Evolutionary conservation across 2,329 filamentous ascomycete genomes (phyloP), one percentile per base, ranked within the genome.

Genomic region (Furcasterigmium sp.): DNA sequence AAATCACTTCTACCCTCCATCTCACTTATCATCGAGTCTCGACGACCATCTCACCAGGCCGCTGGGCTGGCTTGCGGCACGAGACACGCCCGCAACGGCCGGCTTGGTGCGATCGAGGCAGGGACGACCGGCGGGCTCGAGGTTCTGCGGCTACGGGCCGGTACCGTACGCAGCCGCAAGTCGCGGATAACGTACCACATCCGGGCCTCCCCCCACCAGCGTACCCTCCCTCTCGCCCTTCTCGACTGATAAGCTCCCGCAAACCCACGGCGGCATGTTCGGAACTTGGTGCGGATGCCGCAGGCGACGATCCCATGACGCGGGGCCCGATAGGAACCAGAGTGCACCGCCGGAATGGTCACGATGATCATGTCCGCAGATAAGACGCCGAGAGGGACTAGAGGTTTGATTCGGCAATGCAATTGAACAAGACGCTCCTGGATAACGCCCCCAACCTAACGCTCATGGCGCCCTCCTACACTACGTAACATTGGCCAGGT

Each of bases 131-230:
- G 32, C 15, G 32, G 11, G 32, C 32, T 35, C n/a, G 32, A n/a
- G 32, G 17, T 17, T 10, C n/a, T 5, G 10, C 15, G 32, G 32
- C 32, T 39, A 25, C 37, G 37, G 37, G 20, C 37, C 37, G 37
- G 37, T 39, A 39, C 37, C 37, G 20, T 21, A 26, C 25, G 26
- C 37, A 29, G 14, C 25, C 37, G 37, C 37, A 18, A 39, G 25
- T 25, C 11, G 37, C 37, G 37, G 37, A 7, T 39, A 39, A 39
- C 37, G 37, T 29, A 39, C 37, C 37, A n/a, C 9, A 17, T 19
- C 23, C 9, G 8, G 5, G 18, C 8, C n/a, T 18, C 32, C 32
- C n/a, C 15, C n/a, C n/a, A n/a, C n/a, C 11, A n/a, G 11, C n/a
- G n/a, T 15, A 17, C 32, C 32, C 32, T 35, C 32, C n/a, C 18